A percentile compares a stretch with the other conserved stretches of the same genome.
Evolutionary conservation across 208 protist species (phyloP).

Genomic region (Trypanosoma boissoni): DNA sequence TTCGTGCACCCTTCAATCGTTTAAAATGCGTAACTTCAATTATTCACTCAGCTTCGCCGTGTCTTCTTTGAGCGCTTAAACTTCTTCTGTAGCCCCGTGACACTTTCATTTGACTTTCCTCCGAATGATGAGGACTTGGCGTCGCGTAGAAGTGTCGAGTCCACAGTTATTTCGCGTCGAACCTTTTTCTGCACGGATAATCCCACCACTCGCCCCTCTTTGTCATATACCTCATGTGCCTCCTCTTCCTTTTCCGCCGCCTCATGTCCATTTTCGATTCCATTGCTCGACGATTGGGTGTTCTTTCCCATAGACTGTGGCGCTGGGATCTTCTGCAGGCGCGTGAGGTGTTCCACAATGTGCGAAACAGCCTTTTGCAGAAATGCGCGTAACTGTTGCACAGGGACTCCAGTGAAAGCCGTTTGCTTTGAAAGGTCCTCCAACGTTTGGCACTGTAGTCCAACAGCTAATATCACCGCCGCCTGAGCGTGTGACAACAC

Average conservation of each 20-base stretch:
- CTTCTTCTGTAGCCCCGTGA: constrained; percentile 62
- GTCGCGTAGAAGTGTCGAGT: constrained; percentile 74
- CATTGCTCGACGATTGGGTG: not conserved
- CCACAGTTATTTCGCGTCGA: constrained; percentile 40
- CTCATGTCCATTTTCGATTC: constrained; percentile 3
- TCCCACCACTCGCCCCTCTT: constrained; percentile 63
- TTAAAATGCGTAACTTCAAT: constrained; percentile 1
- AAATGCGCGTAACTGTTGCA: constrained; percentile 84
- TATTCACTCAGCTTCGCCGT: constrained; percentile 15
- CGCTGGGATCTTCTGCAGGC: constrained; percentile 41
- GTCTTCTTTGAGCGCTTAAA: constrained; percentile 78
- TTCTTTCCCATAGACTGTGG: constrained; percentile 8
- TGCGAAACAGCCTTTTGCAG: constrained; percentile 82
- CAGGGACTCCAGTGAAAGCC: constrained; percentile 55
- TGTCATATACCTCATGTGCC: constrained; percentile 60
- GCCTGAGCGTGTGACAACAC: constrained; percentile 88
- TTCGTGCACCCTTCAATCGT: not conserved
- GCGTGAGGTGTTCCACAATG: constrained; percentile 69
- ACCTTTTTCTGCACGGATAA: constrained; percentile 66
- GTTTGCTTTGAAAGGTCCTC: constrained; percentile 59
- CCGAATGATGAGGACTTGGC: constrained; percentile 46
- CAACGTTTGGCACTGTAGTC: constrained; percentile 88
- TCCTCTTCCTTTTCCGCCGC: constrained; percentile 27
- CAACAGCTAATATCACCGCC: constrained; percentile 93
- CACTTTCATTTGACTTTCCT: constrained; percentile 14